phyloP scores from a whole-genome alignment of 306 rosid species.

The Quercus suber region DNA sequence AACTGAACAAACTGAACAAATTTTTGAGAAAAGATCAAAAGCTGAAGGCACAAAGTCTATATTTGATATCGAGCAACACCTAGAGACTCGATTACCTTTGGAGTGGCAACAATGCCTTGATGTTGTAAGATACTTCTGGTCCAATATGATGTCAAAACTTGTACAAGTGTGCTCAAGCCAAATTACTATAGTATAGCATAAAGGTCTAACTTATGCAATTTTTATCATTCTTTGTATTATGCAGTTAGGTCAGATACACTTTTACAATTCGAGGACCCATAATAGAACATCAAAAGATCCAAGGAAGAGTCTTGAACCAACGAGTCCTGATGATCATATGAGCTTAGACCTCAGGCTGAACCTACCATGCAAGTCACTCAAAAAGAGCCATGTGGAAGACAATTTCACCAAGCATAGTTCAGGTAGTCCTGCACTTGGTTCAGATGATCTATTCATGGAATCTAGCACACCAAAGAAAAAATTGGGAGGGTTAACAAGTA shows the following conservation, averaged over 20 bases:
- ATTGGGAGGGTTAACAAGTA: slow-evolving; percentile 15
- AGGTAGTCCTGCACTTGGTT: slow-evolving; percentile 4
- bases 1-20: slow-evolving; percentile 22
- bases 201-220: neutral
- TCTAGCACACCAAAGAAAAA: slow-evolving; percentile 26
- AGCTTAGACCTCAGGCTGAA: slow-evolving; percentile 86
- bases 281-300: slow-evolving; percentile 49
- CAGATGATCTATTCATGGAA: slow-evolving; percentile 21
- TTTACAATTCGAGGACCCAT: slow-evolving; percentile 60
- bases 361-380: slow-evolving; percentile 54
- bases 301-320: slow-evolving; percentile 34
- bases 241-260: slow-evolving; percentile 78
- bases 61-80: slow-evolving; percentile 47
- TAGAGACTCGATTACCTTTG: slow-evolving; percentile 58
- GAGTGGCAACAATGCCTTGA: slow-evolving; percentile 76
- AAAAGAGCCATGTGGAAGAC: slow-evolving; percentile 22
- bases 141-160: too few species aligned
- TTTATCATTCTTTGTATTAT: neutral
- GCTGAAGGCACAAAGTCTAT: slow-evolving; percentile 31
- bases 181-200: neutral
- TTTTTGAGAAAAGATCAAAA: slow-evolving; percentile 39
- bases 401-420: slow-evolving; percentile 24
- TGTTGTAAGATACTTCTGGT: slow-evolving; percentile 10
- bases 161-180: neutral
- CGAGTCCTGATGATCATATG: slow-evolving; percentile 25